These are phyloP conservation scores for Sphaerulina populicola DNA, from an alignment of 2,329 filamentous ascomycete species.

Conservation along the genomic window DNA sequence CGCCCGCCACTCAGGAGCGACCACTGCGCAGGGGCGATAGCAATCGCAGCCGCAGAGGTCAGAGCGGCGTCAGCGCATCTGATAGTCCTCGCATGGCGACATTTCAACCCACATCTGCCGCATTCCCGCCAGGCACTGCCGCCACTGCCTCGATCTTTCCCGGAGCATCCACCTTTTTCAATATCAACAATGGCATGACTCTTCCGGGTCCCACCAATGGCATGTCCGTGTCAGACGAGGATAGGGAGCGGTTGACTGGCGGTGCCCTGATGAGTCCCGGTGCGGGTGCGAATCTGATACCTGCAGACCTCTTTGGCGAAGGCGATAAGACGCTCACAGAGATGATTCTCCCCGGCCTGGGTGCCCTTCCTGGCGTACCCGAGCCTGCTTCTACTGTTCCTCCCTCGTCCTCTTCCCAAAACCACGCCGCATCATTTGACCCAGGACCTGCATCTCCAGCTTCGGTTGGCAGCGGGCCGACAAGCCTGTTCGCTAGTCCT, in stretches of 20 bases:
- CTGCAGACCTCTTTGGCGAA: constrained; percentile 50
- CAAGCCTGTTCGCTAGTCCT: constrained; percentile 43
- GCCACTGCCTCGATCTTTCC: constrained; percentile 48
- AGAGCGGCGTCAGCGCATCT: constrained; percentile 28
- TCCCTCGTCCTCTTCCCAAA: background rate
- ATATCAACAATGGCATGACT: constrained; percentile 56
- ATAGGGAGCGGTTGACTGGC: constrained; percentile 52
- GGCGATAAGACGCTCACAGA: constrained; percentile 22
- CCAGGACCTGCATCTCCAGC: constrained; percentile 37
- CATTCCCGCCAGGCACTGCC: constrained; percentile 36
- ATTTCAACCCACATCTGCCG: constrained; percentile 23
- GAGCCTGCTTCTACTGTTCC: constrained; percentile 13
- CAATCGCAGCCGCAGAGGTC: constrained; percentile 34
- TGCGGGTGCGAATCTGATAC: constrained; percentile 59
- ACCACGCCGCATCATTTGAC: constrained; percentile 1
- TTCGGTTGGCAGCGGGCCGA: constrained; percentile 37
- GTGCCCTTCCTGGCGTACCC: constrained; percentile 35
- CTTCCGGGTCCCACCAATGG: constrained; percentile 40
- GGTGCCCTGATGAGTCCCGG: constrained; percentile 69
- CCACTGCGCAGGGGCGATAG: constrained; percentile 33
- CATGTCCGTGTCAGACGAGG: constrained; percentile 51
- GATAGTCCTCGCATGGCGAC: constrained; percentile 25
- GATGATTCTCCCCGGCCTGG: constrained; percentile 30
- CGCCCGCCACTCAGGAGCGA: constrained; percentile 22
- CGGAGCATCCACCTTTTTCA: constrained; percentile 41